Evolutionary conservation across 257 asterid species (phyloP).

Genomic region (Leonotis leonurus): DNA sequence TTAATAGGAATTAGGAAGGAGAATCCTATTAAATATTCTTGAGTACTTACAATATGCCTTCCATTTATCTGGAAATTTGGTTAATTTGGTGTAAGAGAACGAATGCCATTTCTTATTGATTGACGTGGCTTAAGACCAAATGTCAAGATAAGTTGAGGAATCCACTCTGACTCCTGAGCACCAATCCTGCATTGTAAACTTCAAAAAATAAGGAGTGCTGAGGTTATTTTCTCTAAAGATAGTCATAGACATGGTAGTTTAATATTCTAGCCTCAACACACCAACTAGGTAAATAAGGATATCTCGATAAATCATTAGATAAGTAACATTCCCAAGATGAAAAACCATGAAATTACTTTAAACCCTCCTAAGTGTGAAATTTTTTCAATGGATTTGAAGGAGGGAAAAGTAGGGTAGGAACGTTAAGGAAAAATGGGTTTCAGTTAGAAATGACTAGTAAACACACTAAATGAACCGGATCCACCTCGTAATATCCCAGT

Average conservation of each 20-base stretch:
- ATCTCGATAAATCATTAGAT: background rate
- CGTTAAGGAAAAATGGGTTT: background rate
- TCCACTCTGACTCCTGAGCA: background rate
- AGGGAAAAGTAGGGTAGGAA: background rate
- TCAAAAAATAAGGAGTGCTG: no score
- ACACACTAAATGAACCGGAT: background rate
- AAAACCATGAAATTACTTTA: background rate
- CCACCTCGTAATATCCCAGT: background rate
- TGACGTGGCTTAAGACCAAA: background rate
- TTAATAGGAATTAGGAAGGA: background rate
- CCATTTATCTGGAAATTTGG: background rate
- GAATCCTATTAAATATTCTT: background rate
- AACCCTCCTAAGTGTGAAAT: background rate
- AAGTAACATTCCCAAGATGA: background rate
- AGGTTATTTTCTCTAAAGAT: background rate
- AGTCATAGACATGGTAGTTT: background rate
- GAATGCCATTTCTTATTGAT: background rate
- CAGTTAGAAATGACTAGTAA: background rate
- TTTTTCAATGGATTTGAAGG: background rate
- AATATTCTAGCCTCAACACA: no score
- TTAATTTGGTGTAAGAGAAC: background rate
- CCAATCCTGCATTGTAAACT: background rate
- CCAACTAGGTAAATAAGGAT: background rate
- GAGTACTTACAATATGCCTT: background rate
- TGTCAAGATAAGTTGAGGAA: background rate